phyloP scores from a whole-genome alignment of 768 basidiomycete genomes.

The Pisolithus marmoratus region DNA sequence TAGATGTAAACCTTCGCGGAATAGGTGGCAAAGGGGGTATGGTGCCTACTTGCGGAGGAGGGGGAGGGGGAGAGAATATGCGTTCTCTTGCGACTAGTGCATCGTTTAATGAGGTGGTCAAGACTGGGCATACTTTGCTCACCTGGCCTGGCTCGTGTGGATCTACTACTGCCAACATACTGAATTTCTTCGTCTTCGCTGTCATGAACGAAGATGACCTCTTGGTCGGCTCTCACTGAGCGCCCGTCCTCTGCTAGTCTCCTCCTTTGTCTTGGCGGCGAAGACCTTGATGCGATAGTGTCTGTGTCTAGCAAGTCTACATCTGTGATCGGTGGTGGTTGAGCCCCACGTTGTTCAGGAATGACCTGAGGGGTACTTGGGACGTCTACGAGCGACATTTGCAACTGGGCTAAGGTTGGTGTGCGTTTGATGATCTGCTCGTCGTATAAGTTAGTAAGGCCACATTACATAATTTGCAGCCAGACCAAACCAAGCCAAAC shows the following conservation, averaged over 20 bases:
- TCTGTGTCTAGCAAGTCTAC: slow-evolving; percentile 38
- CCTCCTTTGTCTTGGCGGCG: slow-evolving; percentile 21
- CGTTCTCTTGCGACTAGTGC: slow-evolving; percentile 15
- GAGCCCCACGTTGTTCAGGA: slow-evolving; percentile 10
- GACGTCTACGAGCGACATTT: slow-evolving; percentile 18
- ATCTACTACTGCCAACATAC: slow-evolving; percentile 20
- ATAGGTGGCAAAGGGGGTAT: slow-evolving; percentile 55
- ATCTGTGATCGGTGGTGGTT: slow-evolving; percentile 36
- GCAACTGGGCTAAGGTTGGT: slow-evolving; percentile 1
- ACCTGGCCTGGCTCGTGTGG: slow-evolving; percentile 16
- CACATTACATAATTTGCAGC: slow-evolving; percentile 20
- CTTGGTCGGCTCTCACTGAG: slow-evolving; percentile 10
- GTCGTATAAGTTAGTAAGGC: slow-evolving; percentile 5
- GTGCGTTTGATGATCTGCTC: neutral
- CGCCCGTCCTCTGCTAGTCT: slow-evolving; percentile 19
- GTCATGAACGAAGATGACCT: slow-evolving; percentile 33
- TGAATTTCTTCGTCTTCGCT: slow-evolving; percentile 36
- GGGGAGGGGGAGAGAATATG: slow-evolving; percentile 47
- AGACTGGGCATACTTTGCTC: slow-evolving; percentile 1
- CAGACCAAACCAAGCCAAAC: slow-evolving; percentile 21
- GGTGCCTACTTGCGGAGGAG: slow-evolving; percentile 32
- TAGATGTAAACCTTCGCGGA: slow-evolving; percentile 35
- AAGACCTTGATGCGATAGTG: slow-evolving; percentile 21
- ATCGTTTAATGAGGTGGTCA: neutral
- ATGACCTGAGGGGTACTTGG: slow-evolving; percentile 1